A percentile compares a stretch with the other conserved stretches of the same genome.
Evolutionary conservation across 2,329 filamentous ascomycete species (phyloP).

Genomic region (Penicillium sp.): DNA sequence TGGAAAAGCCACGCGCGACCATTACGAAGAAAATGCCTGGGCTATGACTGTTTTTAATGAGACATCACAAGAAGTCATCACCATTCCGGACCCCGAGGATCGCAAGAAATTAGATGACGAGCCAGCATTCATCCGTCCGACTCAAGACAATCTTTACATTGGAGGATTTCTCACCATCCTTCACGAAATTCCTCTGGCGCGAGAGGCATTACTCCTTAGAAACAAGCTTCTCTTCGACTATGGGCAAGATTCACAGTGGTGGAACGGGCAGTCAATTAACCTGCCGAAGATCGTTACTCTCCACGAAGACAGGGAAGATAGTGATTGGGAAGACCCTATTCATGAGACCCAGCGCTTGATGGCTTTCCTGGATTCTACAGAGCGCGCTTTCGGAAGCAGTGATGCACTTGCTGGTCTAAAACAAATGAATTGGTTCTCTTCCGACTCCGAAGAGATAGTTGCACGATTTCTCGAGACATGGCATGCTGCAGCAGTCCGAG

Average conservation of each 20-base stretch:
- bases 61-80: slow-evolving; percentile 53
- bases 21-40: slow-evolving; percentile 59
- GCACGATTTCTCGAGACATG: slow-evolving; percentile 53
- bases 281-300: slow-evolving; percentile 54
- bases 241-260: slow-evolving; percentile 61
- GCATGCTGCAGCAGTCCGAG: slow-evolving; percentile 47
- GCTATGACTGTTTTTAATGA: slow-evolving; percentile 54
- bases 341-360: slow-evolving; percentile 62
- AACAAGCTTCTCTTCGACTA: slow-evolving; percentile 51
- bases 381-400: slow-evolving; percentile 60
- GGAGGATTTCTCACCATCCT: slow-evolving; percentile 61
- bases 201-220: slow-evolving; percentile 58
- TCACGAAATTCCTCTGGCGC: slow-evolving; percentile 60
- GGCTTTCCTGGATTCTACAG: slow-evolving; percentile 60
- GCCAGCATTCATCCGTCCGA: slow-evolving; percentile 60
- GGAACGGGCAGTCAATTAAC: slow-evolving; percentile 58
- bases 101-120: slow-evolving; percentile 50
- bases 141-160: slow-evolving; percentile 55
- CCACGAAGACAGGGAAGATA: slow-evolving; percentile 33
- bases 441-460: slow-evolving; percentile 38
- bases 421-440: slow-evolving; percentile 29
- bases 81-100: slow-evolving; percentile 54
- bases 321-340: slow-evolving; percentile 49
- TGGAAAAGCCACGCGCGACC: slow-evolving; percentile 55
- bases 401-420: slow-evolving; percentile 52